A percentile compares a stretch with the other conserved stretches of the same genome.
Evolutionary conservation across 1,139 yeast genomes (phyloP).

Genomic region (Candida frijolesensis): DNA sequence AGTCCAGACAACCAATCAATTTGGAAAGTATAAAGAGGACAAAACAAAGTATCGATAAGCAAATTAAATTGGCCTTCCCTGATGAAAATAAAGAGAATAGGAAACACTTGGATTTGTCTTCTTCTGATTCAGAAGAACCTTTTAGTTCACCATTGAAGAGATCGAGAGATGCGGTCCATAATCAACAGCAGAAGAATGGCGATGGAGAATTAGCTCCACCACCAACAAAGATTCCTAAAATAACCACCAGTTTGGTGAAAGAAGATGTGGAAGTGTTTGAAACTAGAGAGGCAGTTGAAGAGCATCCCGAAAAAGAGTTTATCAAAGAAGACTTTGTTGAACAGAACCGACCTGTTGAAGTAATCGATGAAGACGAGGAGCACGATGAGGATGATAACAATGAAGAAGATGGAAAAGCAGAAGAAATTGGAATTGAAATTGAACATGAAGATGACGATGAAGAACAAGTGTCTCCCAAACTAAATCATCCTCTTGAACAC

Average conservation of each 20-base stretch:
- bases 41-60: slow-evolving; percentile 20
- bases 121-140: slow-evolving; percentile 7
- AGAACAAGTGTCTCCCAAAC: background rate
- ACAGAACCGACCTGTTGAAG: slow-evolving; percentile 1
- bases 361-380: slow-evolving; percentile 26
- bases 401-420: background rate
- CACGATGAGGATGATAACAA: no score
- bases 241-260: background rate
- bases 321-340: slow-evolving; percentile 5
- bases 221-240: slow-evolving; percentile 19
- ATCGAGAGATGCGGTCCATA: slow-evolving; percentile 7
- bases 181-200: no score
- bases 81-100: slow-evolving; percentile 25
- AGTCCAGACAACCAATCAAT: slow-evolving; percentile 15
- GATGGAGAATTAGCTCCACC: slow-evolving; percentile 13
- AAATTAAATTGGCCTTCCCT: slow-evolving; percentile 14
- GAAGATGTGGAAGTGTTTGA: background rate
- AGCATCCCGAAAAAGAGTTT: background rate
- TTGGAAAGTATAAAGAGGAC: slow-evolving; percentile 22
- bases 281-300: background rate
- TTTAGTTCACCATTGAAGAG: slow-evolving; percentile 18
- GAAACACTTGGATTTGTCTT: slow-evolving; percentile 8
- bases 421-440: slow-evolving; percentile 1
- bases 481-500: slow-evolving; percentile 10
- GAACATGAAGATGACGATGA: background rate